A percentile compares a stretch with the other conserved stretches of the same genome.
phyloP scores from a whole-genome alignment of 306 rosid species.

The Aeschynomene evenia region DNA sequence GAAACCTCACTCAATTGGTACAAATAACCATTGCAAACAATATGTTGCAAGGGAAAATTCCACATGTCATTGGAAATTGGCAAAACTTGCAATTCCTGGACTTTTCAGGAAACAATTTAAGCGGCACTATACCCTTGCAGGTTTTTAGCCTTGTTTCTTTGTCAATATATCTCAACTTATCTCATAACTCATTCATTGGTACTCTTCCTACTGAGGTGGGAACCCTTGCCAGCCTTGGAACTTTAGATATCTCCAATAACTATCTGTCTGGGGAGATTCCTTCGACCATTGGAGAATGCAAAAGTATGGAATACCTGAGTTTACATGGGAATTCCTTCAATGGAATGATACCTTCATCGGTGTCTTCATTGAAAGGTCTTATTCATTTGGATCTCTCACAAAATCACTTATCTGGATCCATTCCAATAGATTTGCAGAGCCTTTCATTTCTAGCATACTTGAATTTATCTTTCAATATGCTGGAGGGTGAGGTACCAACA shows the following conservation, averaged over 20 bases:
- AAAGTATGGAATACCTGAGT: not conserved
- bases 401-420: not conserved
- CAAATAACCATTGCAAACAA: not conserved
- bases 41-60: not conserved
- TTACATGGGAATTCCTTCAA: not conserved
- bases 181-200: not conserved
- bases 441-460: not conserved
- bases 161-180: not conserved
- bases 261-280: not conserved
- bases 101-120: not conserved
- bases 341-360: not conserved
- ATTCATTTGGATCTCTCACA: not conserved
- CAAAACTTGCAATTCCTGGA: not conserved
- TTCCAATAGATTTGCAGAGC: not conserved
- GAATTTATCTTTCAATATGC: not conserved
- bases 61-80: not conserved
- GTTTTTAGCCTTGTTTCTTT: not conserved
- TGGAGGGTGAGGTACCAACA: not conserved
- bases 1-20: not conserved
- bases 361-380: not conserved
- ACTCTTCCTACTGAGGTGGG: not conserved
- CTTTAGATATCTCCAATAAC: not conserved
- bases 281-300: not conserved
- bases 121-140: not conserved
- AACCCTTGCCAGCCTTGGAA: not conserved